Evolutionary conservation across 140 eudicot species (phyloP).

Genomic region (Bidens hawaiensis): DNA sequence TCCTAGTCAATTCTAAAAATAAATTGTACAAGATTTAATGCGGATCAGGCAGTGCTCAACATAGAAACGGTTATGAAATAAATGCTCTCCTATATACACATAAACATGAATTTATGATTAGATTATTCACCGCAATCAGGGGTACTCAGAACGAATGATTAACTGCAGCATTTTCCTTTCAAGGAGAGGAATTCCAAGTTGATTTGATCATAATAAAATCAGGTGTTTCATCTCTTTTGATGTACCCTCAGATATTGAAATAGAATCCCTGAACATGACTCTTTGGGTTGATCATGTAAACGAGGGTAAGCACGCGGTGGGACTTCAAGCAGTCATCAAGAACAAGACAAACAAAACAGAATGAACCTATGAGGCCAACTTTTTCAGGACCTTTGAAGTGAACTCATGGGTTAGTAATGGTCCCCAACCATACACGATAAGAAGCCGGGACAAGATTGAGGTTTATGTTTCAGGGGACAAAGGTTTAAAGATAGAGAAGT

Average conservation of each 20-base stretch:
- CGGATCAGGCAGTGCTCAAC: too few relatives aligned
- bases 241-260: slow-evolving; percentile 1
- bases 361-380: slow-evolving; percentile 20
- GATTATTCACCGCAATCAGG: background rate
- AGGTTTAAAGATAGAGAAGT: slow-evolving; percentile 2
- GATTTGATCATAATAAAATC: slow-evolving; percentile 10
- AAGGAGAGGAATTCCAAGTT: slow-evolving; percentile 3
- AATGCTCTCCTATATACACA: background rate
- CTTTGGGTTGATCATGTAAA: slow-evolving; percentile 19
- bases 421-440: background rate
- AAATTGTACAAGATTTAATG: too few relatives aligned
- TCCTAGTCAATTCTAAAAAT: background rate
- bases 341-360: slow-evolving; percentile 11
- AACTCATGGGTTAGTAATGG: background rate
- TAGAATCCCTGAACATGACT: background rate
- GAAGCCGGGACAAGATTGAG: slow-evolving; percentile 6
- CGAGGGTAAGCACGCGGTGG: slow-evolving; percentile 7
- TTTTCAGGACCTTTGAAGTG: slow-evolving; percentile 15
- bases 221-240: background rate
- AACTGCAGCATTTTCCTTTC: slow-evolving; percentile 15
- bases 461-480: background rate
- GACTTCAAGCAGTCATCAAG: slow-evolving; percentile 17
- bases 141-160: background rate
- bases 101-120: background rate
- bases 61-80: too few relatives aligned